Evolutionary conservation across 1,139 yeast genomes (phyloP).

Genomic region (Fermentozyma sake): DNA sequence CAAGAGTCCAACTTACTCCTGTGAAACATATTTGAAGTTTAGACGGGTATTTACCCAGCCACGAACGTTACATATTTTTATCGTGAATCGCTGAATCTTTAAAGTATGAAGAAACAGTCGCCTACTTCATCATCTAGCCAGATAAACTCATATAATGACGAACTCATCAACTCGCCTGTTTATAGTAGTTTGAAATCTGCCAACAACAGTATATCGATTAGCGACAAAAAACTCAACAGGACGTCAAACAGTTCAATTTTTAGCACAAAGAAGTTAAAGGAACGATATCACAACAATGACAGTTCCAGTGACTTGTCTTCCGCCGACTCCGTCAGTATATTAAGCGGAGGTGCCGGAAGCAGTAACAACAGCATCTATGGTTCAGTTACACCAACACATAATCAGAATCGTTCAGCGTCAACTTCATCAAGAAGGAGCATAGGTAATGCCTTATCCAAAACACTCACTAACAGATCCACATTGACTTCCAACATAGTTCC

Average conservation of each 20-base stretch:
- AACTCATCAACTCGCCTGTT: constrained; percentile 31
- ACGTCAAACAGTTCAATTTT: constrained; percentile 39
- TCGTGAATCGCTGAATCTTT: no score
- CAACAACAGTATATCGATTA: constrained; percentile 4
- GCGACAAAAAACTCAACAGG: constrained; percentile 15
- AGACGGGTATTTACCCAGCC: no score
- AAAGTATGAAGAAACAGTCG: no score
- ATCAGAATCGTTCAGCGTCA: not conserved
- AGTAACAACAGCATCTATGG: constrained; percentile 7
- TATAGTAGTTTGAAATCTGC: no score
- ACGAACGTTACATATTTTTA: no score
- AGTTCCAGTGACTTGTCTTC: constrained; percentile 32
- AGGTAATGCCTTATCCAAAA: constrained; percentile 7
- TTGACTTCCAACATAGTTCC: constrained; percentile 24
- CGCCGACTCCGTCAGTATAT: constrained; percentile 28
- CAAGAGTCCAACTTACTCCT: no score
- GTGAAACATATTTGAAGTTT: no score
- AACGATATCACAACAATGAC: constrained; percentile 19
- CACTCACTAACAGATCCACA: constrained; percentile 13
- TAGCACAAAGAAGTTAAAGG: constrained; percentile 27
- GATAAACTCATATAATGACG: no score
- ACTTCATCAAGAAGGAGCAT: constrained; percentile 7
- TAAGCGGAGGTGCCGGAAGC: constrained; percentile 2
- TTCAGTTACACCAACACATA: not conserved
- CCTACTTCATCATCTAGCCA: no score